A percentile compares a stretch with the other conserved stretches of the same genome.
Conservation (phyloP, 2,329 filamentous ascomycete species). For the Blumeriella jaapii region DNA sequence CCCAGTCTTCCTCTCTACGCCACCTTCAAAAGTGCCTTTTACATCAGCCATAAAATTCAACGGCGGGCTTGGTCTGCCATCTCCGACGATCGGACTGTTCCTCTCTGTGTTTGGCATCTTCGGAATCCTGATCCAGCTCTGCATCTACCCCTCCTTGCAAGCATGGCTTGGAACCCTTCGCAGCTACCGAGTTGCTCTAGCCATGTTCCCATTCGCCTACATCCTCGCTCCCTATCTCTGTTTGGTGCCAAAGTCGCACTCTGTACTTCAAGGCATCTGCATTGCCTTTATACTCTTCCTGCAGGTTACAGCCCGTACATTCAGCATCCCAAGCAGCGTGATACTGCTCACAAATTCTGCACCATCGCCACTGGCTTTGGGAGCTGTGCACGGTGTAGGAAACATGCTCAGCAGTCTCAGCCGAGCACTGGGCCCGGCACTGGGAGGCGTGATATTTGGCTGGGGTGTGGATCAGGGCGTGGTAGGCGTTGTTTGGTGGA, state of each 20-base stretch:
- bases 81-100: constrained; percentile 54
- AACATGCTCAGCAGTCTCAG: constrained; percentile 37
- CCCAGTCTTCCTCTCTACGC: constrained; percentile 48
- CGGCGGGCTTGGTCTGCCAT: constrained; percentile 61
- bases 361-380: constrained; percentile 42
- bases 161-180: constrained; percentile 53
- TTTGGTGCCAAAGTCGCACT: constrained; percentile 35
- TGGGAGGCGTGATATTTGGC: constrained; percentile 31
- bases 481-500: constrained; percentile 24
- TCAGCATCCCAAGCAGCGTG: constrained; percentile 47
- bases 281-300: constrained; percentile 51
- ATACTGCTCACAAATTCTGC: constrained; percentile 50
- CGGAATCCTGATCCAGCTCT: constrained; percentile 57
- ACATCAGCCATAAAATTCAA: constrained; percentile 40
- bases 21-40: constrained; percentile 42
- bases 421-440: constrained; percentile 38
- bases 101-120: constrained; percentile 59
- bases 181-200: constrained; percentile 54
- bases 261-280: constrained; percentile 35
- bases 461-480: constrained; percentile 22
- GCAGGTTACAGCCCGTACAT: constrained; percentile 63
- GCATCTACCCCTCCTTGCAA: constrained; percentile 58
- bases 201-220: constrained; percentile 61
- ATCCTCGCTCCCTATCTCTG: constrained; percentile 58
- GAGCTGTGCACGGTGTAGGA: constrained; percentile 42